Conservation (phyloP, 2,329 filamentous ascomycete genomes). For the Podosphaera xanthii region DNA sequence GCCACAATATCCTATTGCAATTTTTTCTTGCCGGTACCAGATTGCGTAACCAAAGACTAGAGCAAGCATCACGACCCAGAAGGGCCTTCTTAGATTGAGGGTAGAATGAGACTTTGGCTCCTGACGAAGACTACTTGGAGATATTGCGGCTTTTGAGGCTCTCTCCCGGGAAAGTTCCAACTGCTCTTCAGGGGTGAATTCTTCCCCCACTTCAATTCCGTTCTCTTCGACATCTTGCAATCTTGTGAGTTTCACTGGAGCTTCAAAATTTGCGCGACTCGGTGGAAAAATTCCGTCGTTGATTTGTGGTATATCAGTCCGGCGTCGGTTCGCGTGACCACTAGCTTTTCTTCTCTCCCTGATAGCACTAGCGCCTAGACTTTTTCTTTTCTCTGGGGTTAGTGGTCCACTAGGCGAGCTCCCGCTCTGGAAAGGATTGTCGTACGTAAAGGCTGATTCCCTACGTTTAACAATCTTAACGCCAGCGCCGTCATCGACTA, state of each 20-base stretch:
- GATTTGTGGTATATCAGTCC: conserved; percentile 23
- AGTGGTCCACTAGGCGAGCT: conserved; percentile 34
- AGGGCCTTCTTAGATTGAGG: conserved; percentile 34
- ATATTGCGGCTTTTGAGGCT: conserved; percentile 27
- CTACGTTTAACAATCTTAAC: conserved; percentile 13
- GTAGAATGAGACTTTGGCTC: conserved; percentile 22
- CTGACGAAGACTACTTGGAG: conserved; percentile 21
- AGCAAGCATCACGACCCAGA: conserved; percentile 48
- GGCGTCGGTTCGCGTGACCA: conserved; percentile 22
- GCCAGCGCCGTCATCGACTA: conserved; percentile 20
- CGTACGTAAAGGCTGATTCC: conserved; percentile 55
- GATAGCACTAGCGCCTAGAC: conserved; percentile 17
- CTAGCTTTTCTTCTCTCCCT: conserved; percentile 19
- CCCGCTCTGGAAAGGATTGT: conserved; percentile 85
- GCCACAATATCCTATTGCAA: conserved; percentile 89
- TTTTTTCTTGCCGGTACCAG: conserved; percentile 86
- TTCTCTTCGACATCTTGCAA: conserved; percentile 22
- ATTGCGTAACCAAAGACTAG: conserved; percentile 49
- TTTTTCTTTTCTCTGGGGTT: conserved; percentile 25
- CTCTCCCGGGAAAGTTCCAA: conserved; percentile 55
- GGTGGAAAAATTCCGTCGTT: conserved; percentile 30
- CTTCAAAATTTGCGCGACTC: conserved; percentile 33
- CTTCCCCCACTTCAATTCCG: conserved; percentile 50
- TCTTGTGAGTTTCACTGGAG: conserved; percentile 21
- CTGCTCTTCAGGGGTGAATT: conserved; percentile 84